Base-by-base conservation (phyloP, 345 rosid species). In the Salix brachista region DNA sequence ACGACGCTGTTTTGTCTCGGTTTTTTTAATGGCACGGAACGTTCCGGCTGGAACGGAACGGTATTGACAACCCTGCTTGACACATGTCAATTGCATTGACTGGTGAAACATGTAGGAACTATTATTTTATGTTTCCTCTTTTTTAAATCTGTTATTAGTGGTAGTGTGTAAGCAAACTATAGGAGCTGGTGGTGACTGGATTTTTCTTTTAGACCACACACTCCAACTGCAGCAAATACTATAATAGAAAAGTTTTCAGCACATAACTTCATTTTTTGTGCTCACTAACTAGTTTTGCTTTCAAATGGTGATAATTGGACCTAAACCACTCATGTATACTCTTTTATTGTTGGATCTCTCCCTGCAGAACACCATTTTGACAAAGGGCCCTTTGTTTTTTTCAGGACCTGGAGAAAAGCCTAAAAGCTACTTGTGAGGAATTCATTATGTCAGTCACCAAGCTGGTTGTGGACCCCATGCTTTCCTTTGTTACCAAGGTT, bases 381-480 rank as follows among this genome's bases (percentile, higher is more conserved):
- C 36, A 61, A 23, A 9, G 14, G 30, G 30, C 32, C 8, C 32
- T 44, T 2, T 0, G 32, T 5, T 46, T 75, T 62, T 81, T 83
- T 82, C 88, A 96, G 97, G 99, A 96, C 70, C 87, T 93, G 81
- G 99, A 96, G 88, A 96, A 90, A 87, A 91, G 91, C 87, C 87
- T 96, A 5, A 96, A 96, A 86, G 85, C 96, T 78, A 93, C 98
- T 54, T 96, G 98, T 56, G 99, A 96, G 88, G 99, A 96, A 89
- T 96, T 93, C 87, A 96, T 93, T 67, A 93, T 96, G 98, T 85
- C 94, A 71, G 94, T 92, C 80, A 93, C 99, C 60, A 96, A 96
- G 86, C 88, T 89, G 72, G 91, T 93, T 71, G 99, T 93, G 78
- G 99, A 96, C 86, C 98, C 99, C 73, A 90, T 96, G 97, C 99